Conservation (phyloP, 768 basidiomycete species). For the Chalciporus sphaerocephalus region DNA sequence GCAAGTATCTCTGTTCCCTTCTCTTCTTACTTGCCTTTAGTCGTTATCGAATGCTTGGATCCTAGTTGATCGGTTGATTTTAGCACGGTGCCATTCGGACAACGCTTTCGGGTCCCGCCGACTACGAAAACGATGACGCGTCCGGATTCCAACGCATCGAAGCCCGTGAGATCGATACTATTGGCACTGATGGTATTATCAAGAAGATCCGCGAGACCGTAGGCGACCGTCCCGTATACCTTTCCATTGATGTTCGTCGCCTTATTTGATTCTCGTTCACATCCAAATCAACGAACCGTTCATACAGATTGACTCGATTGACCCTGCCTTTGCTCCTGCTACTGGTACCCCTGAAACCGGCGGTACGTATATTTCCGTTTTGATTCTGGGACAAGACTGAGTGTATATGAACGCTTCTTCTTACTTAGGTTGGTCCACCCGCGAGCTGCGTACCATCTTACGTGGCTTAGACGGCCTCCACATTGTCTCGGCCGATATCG, state of each 20-base stretch:
- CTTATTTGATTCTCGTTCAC: not conserved
- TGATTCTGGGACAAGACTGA: too few relatives aligned
- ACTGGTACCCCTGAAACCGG: constrained; percentile 85
- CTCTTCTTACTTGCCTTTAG: constrained; percentile 14
- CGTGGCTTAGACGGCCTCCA: constrained; percentile 70
- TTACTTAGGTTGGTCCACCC: constrained; percentile 71
- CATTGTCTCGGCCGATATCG: constrained; percentile 79
- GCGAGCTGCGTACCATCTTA: constrained; percentile 73
- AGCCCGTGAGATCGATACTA: constrained; percentile 78
- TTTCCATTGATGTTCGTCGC: constrained; percentile 65
- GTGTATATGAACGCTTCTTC: too few relatives aligned
- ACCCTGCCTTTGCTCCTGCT: constrained; percentile 78
- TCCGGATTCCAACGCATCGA: constrained; percentile 81
- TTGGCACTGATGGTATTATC: constrained; percentile 75
- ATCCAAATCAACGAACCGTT: not conserved
- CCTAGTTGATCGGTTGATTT: constrained; percentile 58
- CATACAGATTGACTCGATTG: constrained; percentile 68
- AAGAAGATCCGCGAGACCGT: constrained; percentile 76
- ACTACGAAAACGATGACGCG: constrained; percentile 72
- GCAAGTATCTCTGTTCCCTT: constrained; percentile 56
- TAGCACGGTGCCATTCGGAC: constrained; percentile 87
- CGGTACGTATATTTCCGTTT: too few relatives aligned
- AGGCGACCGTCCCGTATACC: constrained; percentile 68
- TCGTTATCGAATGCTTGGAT: constrained; percentile 49
- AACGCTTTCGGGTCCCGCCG: constrained; percentile 70